These are phyloP conservation scores for Serendipita sp. DNA, from an alignment of 768 basidiomycete genomes.

Conservation along the genomic window DNA sequence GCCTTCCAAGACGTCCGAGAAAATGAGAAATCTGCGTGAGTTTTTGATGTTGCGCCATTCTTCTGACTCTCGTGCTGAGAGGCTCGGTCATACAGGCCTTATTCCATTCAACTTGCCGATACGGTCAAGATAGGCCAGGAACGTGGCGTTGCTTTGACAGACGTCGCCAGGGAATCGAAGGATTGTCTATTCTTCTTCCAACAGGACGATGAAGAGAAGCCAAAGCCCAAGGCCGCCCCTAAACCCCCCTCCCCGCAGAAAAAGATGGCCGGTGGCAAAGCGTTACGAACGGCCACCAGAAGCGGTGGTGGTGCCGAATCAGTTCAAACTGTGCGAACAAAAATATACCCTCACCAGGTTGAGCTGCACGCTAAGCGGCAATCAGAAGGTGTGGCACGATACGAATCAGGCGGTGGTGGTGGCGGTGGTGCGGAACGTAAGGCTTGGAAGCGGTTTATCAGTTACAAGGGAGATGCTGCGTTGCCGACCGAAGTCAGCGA, in stretches of 20 bases:
- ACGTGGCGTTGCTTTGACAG: constrained; percentile 55
- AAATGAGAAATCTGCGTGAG: constrained; percentile 64
- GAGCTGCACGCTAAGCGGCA: constrained; percentile 68
- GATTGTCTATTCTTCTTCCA: constrained; percentile 71
- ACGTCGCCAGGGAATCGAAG: constrained; percentile 68
- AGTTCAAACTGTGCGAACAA: constrained; percentile 58
- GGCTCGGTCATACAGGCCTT: constrained; percentile 56
- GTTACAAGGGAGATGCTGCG: constrained; percentile 88
- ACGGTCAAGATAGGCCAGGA: constrained; percentile 65
- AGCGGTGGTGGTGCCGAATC: constrained; percentile 76
- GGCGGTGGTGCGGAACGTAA: constrained; percentile 74
- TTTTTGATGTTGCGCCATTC: constrained; percentile 7
- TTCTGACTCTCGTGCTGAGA: neutral
- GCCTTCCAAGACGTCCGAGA: constrained; percentile 65
- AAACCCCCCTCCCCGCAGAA: constrained; percentile 43
- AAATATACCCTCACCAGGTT: constrained; percentile 74
- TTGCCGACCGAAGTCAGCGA: constrained; percentile 72
- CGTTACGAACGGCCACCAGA: constrained; percentile 80
- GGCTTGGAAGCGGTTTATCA: constrained; percentile 89
- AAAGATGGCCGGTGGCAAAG: constrained; percentile 69
- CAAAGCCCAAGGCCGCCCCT: constrained; percentile 38
- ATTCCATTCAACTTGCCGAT: constrained; percentile 52
- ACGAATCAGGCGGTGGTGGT: constrained; percentile 65
- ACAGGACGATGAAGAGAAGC: constrained; percentile 37
- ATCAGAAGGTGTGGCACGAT: constrained; percentile 63